Evolutionary conservation across 2,329 filamentous ascomycete genomes (phyloP).

Genomic region (Paracorniculantispora psalliotae): DNA sequence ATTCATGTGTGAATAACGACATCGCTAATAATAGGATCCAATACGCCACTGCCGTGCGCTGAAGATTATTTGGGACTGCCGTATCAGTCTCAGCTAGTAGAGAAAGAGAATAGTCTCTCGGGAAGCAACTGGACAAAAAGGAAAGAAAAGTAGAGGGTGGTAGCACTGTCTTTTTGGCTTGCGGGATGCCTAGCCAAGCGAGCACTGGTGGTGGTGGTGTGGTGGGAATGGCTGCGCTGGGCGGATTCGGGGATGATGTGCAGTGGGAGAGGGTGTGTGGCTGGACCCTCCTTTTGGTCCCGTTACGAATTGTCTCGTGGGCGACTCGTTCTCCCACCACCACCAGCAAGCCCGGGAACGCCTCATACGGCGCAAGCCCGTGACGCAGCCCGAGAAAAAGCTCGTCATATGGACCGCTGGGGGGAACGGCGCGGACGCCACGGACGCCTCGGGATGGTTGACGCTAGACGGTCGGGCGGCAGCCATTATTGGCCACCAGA

Average conservation of each 20-base stretch:
- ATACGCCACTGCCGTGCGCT: slow-evolving; percentile 1
- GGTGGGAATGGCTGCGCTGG: neutral
- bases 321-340: no score
- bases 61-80: neutral
- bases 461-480: neutral
- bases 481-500: neutral
- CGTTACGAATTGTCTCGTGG: neutral
- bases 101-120: neutral
- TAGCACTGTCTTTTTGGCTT: neutral
- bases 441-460: neutral
- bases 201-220: neutral
- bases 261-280: neutral
- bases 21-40: neutral
- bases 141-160: neutral
- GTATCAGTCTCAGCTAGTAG: neutral
- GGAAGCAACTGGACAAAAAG: neutral
- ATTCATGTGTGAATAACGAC: neutral
- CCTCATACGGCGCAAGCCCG: neutral
- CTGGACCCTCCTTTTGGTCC: neutral
- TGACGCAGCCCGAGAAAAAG: no score
- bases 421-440: neutral
- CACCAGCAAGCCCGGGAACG: no score
- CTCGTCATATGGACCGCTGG: slow-evolving; percentile 1
- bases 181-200: no score
- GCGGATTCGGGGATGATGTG: neutral